Conservation (phyloP, 805 yeast genomes). For the Myxozyma monticola region DNA sequence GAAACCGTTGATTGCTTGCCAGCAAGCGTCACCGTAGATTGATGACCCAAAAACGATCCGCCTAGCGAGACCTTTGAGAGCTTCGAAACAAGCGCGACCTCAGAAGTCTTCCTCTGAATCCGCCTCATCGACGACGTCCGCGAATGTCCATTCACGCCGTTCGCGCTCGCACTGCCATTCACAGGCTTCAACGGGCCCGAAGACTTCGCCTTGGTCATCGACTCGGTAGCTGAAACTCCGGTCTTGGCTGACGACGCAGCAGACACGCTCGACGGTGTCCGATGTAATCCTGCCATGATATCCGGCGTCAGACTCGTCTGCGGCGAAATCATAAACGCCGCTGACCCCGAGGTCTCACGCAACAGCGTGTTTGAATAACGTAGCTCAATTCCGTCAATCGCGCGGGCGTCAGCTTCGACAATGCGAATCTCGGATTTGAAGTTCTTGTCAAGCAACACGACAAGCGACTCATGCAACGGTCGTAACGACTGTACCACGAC, state of each 20-base stretch:
- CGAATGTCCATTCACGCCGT: too few relatives aligned
- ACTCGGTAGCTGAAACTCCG: not conserved
- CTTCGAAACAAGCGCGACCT: not conserved
- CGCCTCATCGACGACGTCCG: not conserved
- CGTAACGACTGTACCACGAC: constrained; percentile 57
- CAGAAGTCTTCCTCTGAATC: not conserved
- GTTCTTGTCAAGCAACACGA: constrained; percentile 62
- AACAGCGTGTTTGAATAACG: not conserved
- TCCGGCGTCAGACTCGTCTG: not conserved
- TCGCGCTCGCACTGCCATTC: too few relatives aligned
- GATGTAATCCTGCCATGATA: too few relatives aligned
- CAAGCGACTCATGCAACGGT: constrained; percentile 66
- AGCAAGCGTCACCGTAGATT: not conserved
- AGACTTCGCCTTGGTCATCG: not conserved
- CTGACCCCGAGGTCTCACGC: not conserved
- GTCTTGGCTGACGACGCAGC: not conserved
- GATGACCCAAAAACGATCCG: not conserved
- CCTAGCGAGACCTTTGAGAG: not conserved
- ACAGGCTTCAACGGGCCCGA: too few relatives aligned
- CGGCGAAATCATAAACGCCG: not conserved
- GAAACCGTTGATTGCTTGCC: not conserved
- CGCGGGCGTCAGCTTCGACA: constrained; percentile 14
- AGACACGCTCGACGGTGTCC: not conserved
- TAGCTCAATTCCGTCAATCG: constrained; percentile 5
- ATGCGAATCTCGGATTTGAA: constrained; percentile 60